Percentiles rank a stretch among this genome's conserved stretches.
These are phyloP conservation scores for Fusarium mexicanum DNA, from an alignment of 2,329 filamentous ascomycete species.

Conservation along the genomic window DNA sequence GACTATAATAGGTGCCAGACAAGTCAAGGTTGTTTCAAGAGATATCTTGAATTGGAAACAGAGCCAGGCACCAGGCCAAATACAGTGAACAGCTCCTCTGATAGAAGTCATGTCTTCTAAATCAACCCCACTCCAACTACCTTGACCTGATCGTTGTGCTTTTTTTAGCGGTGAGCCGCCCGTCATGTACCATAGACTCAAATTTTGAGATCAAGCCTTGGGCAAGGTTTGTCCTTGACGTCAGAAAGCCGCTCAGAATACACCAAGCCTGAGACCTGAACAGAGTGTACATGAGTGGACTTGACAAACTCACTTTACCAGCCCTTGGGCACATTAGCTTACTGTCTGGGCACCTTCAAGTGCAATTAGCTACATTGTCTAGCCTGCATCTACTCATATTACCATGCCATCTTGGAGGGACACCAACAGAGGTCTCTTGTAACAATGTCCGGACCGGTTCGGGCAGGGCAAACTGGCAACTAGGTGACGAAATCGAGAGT, in stretches of 20 bases:
- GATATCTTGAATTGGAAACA: constrained; percentile 26
- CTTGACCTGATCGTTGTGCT: constrained; percentile 9
- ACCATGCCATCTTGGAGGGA: not conserved
- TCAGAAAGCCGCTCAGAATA: not conserved
- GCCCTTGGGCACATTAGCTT: not conserved
- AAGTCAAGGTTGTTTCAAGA: constrained; percentile 11
- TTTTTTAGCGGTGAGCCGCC: constrained; percentile 36
- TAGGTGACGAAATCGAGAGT: not conserved
- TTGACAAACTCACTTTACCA: not conserved
- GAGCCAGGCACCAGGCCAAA: constrained; percentile 9
- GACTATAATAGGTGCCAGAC: constrained; percentile 4
- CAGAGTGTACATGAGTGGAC: not conserved
- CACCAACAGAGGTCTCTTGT: not conserved
- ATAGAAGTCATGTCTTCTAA: constrained; percentile 4
- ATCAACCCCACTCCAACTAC: not conserved
- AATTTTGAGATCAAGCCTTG: not conserved
- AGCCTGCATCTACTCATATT: not conserved
- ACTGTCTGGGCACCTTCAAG: not conserved
- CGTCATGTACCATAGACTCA: not conserved
- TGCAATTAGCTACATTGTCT: not conserved
- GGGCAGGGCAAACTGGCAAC: constrained; percentile 7
- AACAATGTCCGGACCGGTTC: constrained; percentile 9
- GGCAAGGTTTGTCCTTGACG: constrained; percentile 8
- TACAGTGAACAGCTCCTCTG: constrained; percentile 5
- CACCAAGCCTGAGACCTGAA: not conserved